Conservation (phyloP, 1,284 basidiomycete genomes). For the Puccinia triticina region DNA sequence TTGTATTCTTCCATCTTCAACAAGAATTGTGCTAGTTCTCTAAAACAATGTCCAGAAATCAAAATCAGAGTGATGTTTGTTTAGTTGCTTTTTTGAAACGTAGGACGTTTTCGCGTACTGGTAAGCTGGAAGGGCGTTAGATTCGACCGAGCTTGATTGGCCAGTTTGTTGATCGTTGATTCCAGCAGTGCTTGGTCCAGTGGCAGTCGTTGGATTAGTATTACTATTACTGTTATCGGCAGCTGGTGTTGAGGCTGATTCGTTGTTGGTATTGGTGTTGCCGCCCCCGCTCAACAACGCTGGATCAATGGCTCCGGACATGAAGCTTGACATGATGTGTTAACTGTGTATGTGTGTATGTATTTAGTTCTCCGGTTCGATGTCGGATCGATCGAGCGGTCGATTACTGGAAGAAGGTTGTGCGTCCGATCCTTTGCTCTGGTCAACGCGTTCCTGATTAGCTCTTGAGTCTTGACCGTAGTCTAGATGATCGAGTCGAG, state of each 20-base stretch:
- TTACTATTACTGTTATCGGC: neutral
- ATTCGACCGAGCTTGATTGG: neutral
- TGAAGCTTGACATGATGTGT: slow-evolving; percentile 39
- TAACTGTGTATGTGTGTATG: neutral
- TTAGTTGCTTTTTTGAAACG: neutral
- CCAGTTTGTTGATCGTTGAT: neutral
- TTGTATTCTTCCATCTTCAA: slow-evolving; percentile 95
- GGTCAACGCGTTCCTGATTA: too few relatives aligned
- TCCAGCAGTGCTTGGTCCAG: neutral
- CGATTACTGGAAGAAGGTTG: too few relatives aligned
- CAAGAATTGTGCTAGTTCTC: slow-evolving; percentile 89
- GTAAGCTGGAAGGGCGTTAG: neutral
- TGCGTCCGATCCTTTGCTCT: too few relatives aligned
- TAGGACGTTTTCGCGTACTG: slow-evolving; percentile 26
- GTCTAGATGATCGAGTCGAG: too few relatives aligned
- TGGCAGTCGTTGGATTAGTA: neutral
- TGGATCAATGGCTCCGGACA: slow-evolving; percentile 48
- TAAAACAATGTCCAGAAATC: slow-evolving; percentile 53
- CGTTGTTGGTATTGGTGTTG: slow-evolving; percentile 13
- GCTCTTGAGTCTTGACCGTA: too few relatives aligned
- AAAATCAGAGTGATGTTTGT: neutral
- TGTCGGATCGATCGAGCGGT: neutral
- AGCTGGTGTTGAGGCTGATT: neutral
- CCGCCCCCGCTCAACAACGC: slow-evolving; percentile 37
- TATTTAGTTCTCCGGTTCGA: neutral